Percentiles rank a stretch among this genome's conserved stretches.
These are phyloP conservation scores for Gossypium schwendimanii DNA, from an alignment of 441 rosid genomes.

Conservation along the genomic window DNA sequence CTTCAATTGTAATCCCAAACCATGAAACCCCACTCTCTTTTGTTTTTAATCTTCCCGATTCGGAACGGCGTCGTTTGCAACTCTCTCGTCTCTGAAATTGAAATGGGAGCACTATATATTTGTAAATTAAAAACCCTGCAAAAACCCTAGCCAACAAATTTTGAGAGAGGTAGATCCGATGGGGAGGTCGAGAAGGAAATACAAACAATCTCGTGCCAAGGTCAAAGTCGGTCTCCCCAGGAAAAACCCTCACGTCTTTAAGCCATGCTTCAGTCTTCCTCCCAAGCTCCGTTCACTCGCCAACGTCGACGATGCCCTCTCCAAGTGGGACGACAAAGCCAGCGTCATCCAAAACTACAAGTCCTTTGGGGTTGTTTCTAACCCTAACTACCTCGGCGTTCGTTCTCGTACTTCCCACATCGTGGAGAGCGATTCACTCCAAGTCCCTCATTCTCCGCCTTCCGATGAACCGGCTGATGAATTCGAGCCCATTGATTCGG, in stretches of 20 bases:
- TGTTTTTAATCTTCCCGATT: neutral
- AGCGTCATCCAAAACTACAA: conserved; percentile 79
- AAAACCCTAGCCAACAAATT: conserved; percentile 24
- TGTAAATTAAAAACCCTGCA: neutral
- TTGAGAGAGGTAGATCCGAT: conserved; percentile 20
- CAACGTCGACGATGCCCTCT: conserved; percentile 36
- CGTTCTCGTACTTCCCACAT: conserved; percentile 63
- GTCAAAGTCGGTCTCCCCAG: conserved; percentile 66
- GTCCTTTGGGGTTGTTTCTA: conserved; percentile 78
- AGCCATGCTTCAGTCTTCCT: conserved; percentile 62
- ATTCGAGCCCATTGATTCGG: conserved; percentile 53
- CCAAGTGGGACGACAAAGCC: conserved; percentile 74
- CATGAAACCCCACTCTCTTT: neutral
- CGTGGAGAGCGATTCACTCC: conserved; percentile 60
- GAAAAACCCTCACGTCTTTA: conserved; percentile 57
- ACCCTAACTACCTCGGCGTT: conserved; percentile 75
- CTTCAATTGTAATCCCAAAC: neutral
- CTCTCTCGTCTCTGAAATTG: neutral
- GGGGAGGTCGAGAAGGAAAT: conserved; percentile 80
- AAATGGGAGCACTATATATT: neutral
- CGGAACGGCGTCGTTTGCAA: neutral
- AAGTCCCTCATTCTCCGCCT: conserved; percentile 45
- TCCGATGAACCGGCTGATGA: conserved; percentile 40
- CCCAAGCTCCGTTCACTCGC: conserved; percentile 71
- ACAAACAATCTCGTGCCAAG: conserved; percentile 61